Base-by-base conservation (phyloP, 805 yeast genomes). In the Limtongozyma cylindracea region DNA sequence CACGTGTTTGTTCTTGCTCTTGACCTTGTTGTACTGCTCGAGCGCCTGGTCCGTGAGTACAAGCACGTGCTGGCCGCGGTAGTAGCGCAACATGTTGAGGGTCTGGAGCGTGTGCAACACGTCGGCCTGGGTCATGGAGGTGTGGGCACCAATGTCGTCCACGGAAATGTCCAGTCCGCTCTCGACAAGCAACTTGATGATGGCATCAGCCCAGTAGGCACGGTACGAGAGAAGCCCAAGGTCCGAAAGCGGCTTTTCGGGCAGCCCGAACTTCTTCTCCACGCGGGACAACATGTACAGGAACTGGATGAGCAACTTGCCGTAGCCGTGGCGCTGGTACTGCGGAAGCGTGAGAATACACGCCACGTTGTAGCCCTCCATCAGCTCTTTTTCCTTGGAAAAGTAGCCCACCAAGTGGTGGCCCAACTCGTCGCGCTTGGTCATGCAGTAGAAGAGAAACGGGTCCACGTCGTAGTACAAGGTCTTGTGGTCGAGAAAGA, bases 391-490 rank as follows among this genome's bases (percentile, higher is more conserved):
- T 41, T 88, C 99, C 34, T 88, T 88, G 6, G 96, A 82, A 37
- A 88, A 88, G 40, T 74, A 88, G 0, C 99, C 99, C 5, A 88
- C 94, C 21, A 88, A 51, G 46, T 88, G 96, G 42, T 84, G 96
- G 2, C 98, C 98, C 28, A 63, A 59, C 27, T 72, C 80, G 34
- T 84, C 93, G 27, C 77, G 57, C 26, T 65, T 58, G 1, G 95
- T 80, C 98, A 88, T 88, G 37, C 93, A 74, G 41, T 88, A 88
- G 39, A 88, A 88, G 34, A 88, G 48, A 33, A 88, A 88, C 3
- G 99, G 99, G 42, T 88, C 99, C 21, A 88, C 99, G 41, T 88
- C 99, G 41, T 88, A 88, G 46, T 88, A 88, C 17, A 88, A 56
- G 0, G 98, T 80, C 41, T 88, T 88, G 52, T 88, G 98, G 47